A percentile compares a stretch with the other conserved stretches of the same genome.
Evolutionary conservation across 345 rosid species (phyloP).

Genomic region (Eutrema heterophyllum): DNA sequence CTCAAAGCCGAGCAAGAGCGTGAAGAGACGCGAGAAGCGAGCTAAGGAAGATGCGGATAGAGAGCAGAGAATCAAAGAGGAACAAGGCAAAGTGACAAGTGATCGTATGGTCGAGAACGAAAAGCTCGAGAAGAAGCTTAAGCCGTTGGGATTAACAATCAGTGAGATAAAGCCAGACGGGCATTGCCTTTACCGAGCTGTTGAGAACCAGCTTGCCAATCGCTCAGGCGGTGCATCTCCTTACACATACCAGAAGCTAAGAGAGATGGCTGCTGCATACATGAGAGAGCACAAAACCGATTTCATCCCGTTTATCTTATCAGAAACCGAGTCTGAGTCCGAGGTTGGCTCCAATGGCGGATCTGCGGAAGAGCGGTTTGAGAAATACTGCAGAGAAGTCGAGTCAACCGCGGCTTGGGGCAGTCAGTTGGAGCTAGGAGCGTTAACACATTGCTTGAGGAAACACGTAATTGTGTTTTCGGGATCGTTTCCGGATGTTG

Average conservation of each 20-base stretch:
- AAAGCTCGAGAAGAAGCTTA: conserved; percentile 35
- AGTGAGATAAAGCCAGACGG: conserved; percentile 88
- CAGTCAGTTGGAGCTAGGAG: conserved; percentile 32
- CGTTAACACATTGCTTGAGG: conserved; percentile 31
- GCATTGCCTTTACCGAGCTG: conserved; percentile 89
- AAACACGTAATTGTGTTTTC: conserved; percentile 32
- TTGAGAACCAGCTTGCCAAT: conserved; percentile 71
- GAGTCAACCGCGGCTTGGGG: conserved; percentile 39
- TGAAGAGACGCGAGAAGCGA: conserved; percentile 74
- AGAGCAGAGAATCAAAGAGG: conserved; percentile 87
- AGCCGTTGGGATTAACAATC: conserved; percentile 61
- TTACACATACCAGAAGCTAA: conserved; percentile 55
- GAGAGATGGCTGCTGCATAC: conserved; percentile 76
- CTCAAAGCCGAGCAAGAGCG: conserved; percentile 66
- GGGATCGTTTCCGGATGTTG: conserved; percentile 37
- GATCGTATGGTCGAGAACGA: conserved; percentile 61
- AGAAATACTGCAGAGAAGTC: conserved; percentile 32
- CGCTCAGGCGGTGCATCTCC: conserved; percentile 59
- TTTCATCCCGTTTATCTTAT: conserved; percentile 52
- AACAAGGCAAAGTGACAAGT: conserved; percentile 66
- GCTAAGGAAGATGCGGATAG: conserved; percentile 90
- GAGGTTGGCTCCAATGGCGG: not conserved
- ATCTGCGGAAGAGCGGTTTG: conserved; percentile 27
- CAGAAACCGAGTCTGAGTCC: conserved; percentile 15
- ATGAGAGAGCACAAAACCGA: conserved; percentile 62